These are phyloP conservation scores for Phytophthora hybrid DNA, from an alignment of 352 stramenopile genomes.

Conservation along the genomic window DNA sequence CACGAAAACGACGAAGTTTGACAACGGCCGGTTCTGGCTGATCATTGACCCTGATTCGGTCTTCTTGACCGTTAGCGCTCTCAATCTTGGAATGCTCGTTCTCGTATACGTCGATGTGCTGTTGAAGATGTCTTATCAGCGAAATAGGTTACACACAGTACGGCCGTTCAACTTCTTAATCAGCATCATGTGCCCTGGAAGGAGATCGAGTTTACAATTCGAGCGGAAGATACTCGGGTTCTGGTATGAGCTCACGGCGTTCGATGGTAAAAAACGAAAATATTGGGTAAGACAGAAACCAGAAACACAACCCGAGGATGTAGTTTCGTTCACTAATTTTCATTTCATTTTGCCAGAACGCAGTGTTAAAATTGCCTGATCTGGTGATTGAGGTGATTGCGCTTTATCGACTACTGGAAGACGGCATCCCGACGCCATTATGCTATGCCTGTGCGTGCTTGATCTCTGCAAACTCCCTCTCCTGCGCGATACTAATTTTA, in stretches of 20 bases:
- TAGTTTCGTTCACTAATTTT: background rate
- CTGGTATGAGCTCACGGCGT: background rate
- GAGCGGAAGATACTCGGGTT: background rate
- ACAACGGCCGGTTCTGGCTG: conserved; percentile 51
- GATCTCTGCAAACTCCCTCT: background rate
- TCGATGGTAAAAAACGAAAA: background rate
- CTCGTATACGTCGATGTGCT: conserved; percentile 9
- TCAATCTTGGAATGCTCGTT: conserved; percentile 2
- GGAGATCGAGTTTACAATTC: background rate
- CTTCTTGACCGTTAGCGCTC: conserved; percentile 3
- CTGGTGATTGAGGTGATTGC: background rate
- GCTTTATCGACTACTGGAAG: background rate
- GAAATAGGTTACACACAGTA: background rate
- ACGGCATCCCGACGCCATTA: background rate
- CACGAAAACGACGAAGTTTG: conserved; percentile 45
- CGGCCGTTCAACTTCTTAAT: background rate
- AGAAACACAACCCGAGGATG: background rate
- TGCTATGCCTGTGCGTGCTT: background rate
- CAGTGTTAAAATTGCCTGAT: background rate
- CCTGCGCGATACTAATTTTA: conserved; percentile 1
- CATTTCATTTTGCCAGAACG: background rate
- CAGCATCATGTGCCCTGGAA: background rate
- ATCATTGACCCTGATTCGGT: conserved; percentile 11
- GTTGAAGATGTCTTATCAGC: conserved; percentile 15
- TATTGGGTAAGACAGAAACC: conserved; percentile 5